Evolutionary conservation across 345 rosid genomes (phyloP), one percentile per base, ranked within the genome.

Genomic region (Mercurialis annua): DNA sequence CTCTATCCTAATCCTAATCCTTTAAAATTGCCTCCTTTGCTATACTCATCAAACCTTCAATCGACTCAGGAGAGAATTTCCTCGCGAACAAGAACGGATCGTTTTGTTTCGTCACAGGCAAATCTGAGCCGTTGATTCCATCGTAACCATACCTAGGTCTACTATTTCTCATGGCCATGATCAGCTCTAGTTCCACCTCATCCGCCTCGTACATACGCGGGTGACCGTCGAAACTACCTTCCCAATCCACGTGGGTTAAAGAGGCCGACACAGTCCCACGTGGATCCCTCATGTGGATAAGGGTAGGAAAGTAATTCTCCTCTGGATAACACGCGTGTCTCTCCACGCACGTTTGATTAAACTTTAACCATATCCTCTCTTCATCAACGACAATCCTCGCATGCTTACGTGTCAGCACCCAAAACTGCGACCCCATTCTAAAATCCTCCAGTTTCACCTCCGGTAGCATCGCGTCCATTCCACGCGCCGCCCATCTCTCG

Each of bases 401-500:
- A 59, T 92, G 98, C 66, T 65, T 71, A 63, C 96, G 86, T 63
- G 89, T 80, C 81, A 87, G 14, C 1, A 65, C 83, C 98, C 98
- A 89, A 30, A 89, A 89, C 86, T 92, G 96, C 44, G 96, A 92
- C 77, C 96, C 96, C 15, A 86, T 86, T 60, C 94, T 71, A 23
- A 92, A 92, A 24, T 87, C 90, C 59, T 81, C 89, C 0, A 89
- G 58, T 73, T 21, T 72, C 82, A 89, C 90, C 49, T 81, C 96
- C 70, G 96, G 91, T 0, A 86, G 70, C 96, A 92, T 92, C 71
- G 84, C 85, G 2, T 77, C 64, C 0, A n/a, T 18, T 1, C 96
- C 98, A 71, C 92, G 90, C 74, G 90, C 94, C 33, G 88, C 88
- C 94, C 96, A 92, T 43, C 98, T 66, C 12, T 71, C 92, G 66